Base-by-base conservation (phyloP, 1,139 yeast species). In the Yamadazyma trypodendri region DNA sequence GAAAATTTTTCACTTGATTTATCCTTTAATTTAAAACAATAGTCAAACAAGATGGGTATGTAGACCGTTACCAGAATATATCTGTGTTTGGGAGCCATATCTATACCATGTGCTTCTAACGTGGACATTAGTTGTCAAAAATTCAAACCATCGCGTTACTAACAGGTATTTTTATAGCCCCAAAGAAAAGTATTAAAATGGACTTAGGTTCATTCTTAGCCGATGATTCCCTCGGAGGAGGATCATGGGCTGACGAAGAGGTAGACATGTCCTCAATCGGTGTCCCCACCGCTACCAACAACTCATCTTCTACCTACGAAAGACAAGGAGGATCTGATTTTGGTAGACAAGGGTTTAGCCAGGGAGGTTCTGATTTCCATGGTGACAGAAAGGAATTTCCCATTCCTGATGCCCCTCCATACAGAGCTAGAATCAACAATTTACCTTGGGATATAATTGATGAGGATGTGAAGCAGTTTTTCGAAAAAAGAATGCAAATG, bases 331-430 rank as follows among this genome's bases (percentile, higher is more conserved):
- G 39, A 18, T 48, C 40, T 22, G 42, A 30, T 15, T 36, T 41
- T 18, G 25, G 36, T 6, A 31, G 34, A 18, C 21, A 20, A 16
- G 39, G 40, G 28, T 11, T 23, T 11, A 28, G 29, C 10, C 24
- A 33, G 8, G 28, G 21, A 11, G 24, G 29, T 11, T 24, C 24
- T 13, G 28, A 17, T 18, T 32, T 25, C 11, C 35, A 18, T 14
- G 29, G 20, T 39, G 69, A 74, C 46, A 77, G 87, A 61, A 76
- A 72, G 46, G 92, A 82, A 55, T 84, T 68, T 54, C 96, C 96
- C 32, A 73, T 94, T 45, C 99, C 99, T 34, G 95, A 89, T 54
- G 75, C 69, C 39, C 90, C 97, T 22, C 99, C 99, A 39, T 94
- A 66, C 72, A 84, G 87, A 55, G 97, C 96, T 15, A 79, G 89